These are phyloP conservation scores for Cystobasidium pallidum DNA, from an alignment of 1,284 basidiomycete genomes.

Conservation along the genomic window DNA sequence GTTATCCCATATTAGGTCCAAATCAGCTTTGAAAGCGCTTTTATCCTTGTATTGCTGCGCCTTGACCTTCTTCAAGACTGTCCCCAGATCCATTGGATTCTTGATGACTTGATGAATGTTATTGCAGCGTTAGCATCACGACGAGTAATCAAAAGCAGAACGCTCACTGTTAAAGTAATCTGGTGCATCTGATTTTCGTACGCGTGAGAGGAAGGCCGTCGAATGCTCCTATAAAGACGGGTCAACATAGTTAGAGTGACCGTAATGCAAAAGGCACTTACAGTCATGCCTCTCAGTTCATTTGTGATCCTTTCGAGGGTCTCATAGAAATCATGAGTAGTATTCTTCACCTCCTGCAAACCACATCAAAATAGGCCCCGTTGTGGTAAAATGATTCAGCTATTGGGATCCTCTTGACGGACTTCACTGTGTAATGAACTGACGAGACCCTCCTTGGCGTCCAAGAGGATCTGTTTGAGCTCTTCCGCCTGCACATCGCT, in stretches of 20 bases:
- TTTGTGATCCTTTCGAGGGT: slow-evolving; percentile 80
- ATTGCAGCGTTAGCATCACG: neutral
- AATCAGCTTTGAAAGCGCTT: slow-evolving; percentile 86
- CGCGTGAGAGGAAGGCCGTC: slow-evolving; percentile 79
- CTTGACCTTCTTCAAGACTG: slow-evolving; percentile 91
- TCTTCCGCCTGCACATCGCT: slow-evolving; percentile 21
- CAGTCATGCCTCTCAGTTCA: slow-evolving; percentile 67
- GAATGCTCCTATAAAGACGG: slow-evolving; percentile 64
- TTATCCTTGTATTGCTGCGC: slow-evolving; percentile 88
- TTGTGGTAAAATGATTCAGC: neutral
- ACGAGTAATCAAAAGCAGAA: slow-evolving; percentile 22
- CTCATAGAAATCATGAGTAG: slow-evolving; percentile 86
- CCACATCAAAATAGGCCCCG: neutral
- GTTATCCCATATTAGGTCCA: slow-evolving; percentile 96
- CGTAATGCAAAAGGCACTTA: slow-evolving; percentile 60
- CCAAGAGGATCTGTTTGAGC: slow-evolving; percentile 37
- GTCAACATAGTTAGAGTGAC: too few species aligned
- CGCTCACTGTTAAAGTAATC: slow-evolving; percentile 80
- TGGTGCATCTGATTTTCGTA: slow-evolving; percentile 79
- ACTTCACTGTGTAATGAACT: too few species aligned
- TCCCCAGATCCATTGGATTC: slow-evolving; percentile 90
- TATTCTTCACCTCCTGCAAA: slow-evolving; percentile 65
- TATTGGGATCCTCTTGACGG: too few species aligned
- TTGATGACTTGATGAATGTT: slow-evolving; percentile 67
- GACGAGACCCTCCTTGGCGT: slow-evolving; percentile 36